A percentile compares a stretch with the other conserved stretches of the same genome.
Conservation (phyloP, 495 filamentous ascomycete species). For the Astrothelium subdiscretum region DNA sequence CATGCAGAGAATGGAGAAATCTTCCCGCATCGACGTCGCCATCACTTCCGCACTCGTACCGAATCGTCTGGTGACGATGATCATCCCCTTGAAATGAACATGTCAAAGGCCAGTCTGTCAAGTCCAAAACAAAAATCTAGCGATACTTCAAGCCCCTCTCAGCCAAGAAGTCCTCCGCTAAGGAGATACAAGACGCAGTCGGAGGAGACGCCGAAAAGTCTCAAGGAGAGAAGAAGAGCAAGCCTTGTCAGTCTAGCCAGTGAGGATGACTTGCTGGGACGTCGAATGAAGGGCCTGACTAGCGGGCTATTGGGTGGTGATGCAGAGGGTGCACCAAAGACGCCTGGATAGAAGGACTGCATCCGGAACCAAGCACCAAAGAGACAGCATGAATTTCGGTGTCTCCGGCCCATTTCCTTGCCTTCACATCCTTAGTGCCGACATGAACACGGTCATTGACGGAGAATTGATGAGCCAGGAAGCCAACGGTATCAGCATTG, state of each 20-base stretch:
- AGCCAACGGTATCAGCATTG: too few species aligned
- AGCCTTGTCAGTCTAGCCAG: conserved; percentile 67
- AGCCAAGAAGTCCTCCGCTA: conserved; percentile 20
- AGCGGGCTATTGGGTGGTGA: conserved; percentile 58
- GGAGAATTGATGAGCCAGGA: background rate
- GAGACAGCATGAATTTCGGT: too few species aligned
- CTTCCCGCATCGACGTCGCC: conserved; percentile 15
- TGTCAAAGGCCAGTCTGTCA: conserved; percentile 22
- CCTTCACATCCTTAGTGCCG: too few species aligned
- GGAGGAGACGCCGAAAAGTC: conserved; percentile 23
- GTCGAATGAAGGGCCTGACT: conserved; percentile 76
- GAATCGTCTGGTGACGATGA: conserved; percentile 77
- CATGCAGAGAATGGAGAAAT: conserved; percentile 1
- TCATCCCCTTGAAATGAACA: conserved; percentile 65
- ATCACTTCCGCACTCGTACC: conserved; percentile 31
- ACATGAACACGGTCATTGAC: too few species aligned
- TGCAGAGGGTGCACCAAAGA: background rate
- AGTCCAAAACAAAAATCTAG: background rate
- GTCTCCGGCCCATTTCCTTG: too few species aligned
- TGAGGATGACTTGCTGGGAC: conserved; percentile 69
- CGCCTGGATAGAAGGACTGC: background rate
- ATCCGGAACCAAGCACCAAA: too few species aligned
- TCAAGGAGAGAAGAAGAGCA: conserved; percentile 31
- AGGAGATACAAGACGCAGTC: conserved; percentile 17
- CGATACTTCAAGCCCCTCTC: conserved; percentile 11